A percentile compares a stretch with the other conserved stretches of the same genome.
Conservation (phyloP, 352 stramenopile species). For the Globisporangium uncinulatum region DNA sequence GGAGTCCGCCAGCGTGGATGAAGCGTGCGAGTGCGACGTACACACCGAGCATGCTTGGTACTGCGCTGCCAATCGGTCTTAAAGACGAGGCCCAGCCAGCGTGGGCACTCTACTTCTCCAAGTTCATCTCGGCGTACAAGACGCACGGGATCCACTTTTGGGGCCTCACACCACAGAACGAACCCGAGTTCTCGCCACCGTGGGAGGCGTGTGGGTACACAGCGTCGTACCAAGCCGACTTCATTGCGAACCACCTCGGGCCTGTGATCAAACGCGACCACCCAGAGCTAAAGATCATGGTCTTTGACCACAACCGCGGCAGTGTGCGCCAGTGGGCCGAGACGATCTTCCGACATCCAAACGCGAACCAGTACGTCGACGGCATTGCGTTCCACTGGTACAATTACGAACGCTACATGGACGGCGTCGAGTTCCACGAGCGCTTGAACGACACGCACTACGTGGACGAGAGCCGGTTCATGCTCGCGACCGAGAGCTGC, state of each 20-base stretch:
- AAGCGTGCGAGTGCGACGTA: constrained; percentile 43
- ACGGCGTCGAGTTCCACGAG: constrained; percentile 67
- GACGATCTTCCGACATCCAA: constrained; percentile 61
- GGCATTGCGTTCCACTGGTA: constrained; percentile 93
- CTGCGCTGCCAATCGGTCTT: constrained; percentile 42
- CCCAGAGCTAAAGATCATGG: constrained; percentile 87
- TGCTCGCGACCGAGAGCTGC: constrained; percentile 68
- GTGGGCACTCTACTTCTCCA: constrained; percentile 90
- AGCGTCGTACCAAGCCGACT: constrained; percentile 53
- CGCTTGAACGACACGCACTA: constrained; percentile 71
- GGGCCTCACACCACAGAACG: constrained; percentile 89
- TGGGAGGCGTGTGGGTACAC: constrained; percentile 75
- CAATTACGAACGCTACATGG: constrained; percentile 51
- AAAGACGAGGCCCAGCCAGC: constrained; percentile 43
- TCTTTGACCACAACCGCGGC: constrained; percentile 90
- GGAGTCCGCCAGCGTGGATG: constrained; percentile 89
- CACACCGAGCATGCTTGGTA: constrained; percentile 58
- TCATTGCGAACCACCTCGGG: constrained; percentile 82
- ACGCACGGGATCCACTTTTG: constrained; percentile 77
- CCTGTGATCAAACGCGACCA: constrained; percentile 80
- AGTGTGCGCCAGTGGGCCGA: constrained; percentile 65
- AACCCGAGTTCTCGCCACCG: constrained; percentile 82
- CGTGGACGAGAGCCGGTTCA: constrained; percentile 51
- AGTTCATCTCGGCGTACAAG: constrained; percentile 91
- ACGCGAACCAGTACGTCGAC: constrained; percentile 72